Conservation (phyloP, 2,329 filamentous ascomycete genomes). For the Elsinoe necatrix region DNA sequence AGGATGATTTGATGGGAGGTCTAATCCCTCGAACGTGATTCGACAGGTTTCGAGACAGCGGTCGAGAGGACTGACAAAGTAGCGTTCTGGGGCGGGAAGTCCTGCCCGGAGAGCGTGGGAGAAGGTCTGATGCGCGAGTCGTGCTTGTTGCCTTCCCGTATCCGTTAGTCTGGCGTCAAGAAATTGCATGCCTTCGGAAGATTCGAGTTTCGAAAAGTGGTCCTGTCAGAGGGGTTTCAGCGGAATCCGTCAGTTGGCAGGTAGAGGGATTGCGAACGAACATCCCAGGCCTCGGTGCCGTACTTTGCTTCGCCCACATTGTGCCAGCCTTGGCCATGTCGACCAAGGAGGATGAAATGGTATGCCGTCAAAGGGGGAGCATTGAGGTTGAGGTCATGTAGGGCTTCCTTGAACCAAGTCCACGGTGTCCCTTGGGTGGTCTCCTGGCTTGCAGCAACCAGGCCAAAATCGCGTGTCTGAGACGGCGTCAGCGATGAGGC, state of each 20-base stretch:
- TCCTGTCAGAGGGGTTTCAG: constrained; percentile 8
- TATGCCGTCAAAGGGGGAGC: constrained; percentile 41
- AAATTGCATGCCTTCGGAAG: constrained; percentile 53
- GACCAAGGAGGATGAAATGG: constrained; percentile 20
- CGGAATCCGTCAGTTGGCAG: not conserved
- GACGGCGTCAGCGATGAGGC: not conserved
- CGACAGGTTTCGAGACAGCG: constrained; percentile 54
- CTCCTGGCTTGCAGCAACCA: constrained; percentile 25
- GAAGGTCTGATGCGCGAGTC: constrained; percentile 52
- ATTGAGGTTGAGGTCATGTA: constrained; percentile 41
- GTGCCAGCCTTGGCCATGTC: constrained; percentile 22
- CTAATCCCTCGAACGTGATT: constrained; percentile 50
- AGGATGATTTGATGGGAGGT: constrained; percentile 41
- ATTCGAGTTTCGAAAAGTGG: constrained; percentile 54
- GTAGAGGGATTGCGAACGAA: not conserved
- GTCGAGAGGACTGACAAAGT: constrained; percentile 55
- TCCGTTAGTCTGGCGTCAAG: constrained; percentile 52
- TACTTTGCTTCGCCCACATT: constrained; percentile 21
- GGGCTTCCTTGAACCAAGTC: constrained; percentile 54
- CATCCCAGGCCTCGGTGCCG: constrained; percentile 21
- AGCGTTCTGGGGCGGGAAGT: constrained; percentile 52
- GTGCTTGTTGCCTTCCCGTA: constrained; percentile 47
- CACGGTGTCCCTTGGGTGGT: constrained; percentile 43
- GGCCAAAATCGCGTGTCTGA: constrained; percentile 50
- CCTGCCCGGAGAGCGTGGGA: constrained; percentile 41